A percentile compares a stretch with the other conserved stretches of the same genome.
phyloP scores from a whole-genome alignment of 257 asterid species.

The Solanum lycopersicoides region DNA sequence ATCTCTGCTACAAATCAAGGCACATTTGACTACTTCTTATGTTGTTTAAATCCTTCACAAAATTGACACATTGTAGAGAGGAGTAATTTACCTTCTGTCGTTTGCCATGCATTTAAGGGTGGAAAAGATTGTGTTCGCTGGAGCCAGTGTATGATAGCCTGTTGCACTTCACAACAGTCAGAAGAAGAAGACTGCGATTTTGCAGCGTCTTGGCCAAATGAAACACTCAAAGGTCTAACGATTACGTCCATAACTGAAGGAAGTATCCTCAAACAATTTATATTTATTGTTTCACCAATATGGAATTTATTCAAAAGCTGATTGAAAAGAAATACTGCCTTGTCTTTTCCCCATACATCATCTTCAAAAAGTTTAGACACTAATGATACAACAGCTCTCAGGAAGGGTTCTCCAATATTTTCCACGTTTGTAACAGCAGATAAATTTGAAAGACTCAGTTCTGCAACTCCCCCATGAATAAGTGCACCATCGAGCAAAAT shows the following conservation, averaged over 20 bases:
- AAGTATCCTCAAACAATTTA: conserved; percentile 63
- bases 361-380: conserved; percentile 45
- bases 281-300: conserved; percentile 57
- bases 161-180: conserved; percentile 40
- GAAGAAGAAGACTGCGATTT: conserved; percentile 27
- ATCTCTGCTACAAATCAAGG: neutral
- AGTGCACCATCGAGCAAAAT: conserved; percentile 91
- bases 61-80: neutral
- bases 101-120: conserved; percentile 65
- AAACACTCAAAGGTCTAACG: conserved; percentile 49
- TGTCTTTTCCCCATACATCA: conserved; percentile 57
- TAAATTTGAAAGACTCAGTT: conserved; percentile 28
- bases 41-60: neutral
- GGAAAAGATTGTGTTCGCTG: conserved; percentile 54
- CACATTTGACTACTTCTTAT: neutral
- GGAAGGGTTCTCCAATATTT: conserved; percentile 61
- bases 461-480: conserved; percentile 51
- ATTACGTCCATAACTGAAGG: conserved; percentile 64
- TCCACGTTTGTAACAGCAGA: conserved; percentile 60
- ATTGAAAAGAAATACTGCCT: conserved; percentile 48
- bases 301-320: conserved; percentile 51
- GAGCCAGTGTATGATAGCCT: conserved; percentile 60
- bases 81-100: conserved; percentile 63
- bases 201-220: conserved; percentile 10
- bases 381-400: conserved; percentile 64